Percentiles rank a stretch among this genome's conserved stretches.
phyloP scores from a whole-genome alignment of 805 yeast genomes.

The Schwanniomyces occidentalis region DNA sequence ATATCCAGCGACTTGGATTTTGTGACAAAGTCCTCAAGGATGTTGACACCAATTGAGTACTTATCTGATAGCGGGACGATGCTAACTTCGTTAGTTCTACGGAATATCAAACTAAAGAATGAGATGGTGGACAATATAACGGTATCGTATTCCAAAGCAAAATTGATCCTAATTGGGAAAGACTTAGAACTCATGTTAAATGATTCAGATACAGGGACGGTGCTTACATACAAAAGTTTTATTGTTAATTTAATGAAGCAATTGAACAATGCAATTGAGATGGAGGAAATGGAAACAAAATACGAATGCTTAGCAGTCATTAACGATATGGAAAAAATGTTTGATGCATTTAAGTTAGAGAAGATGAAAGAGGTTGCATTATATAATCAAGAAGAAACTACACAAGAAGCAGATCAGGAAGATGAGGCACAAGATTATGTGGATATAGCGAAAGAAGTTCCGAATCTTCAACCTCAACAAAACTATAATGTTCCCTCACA shows the following conservation, averaged over 20 bases:
- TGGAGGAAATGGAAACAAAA: conserved; percentile 56
- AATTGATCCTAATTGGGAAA: conserved; percentile 61
- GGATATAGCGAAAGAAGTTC: too few relatives aligned
- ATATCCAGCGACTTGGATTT: conserved; percentile 49
- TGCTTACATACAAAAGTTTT: conserved; percentile 53
- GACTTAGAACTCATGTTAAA: conserved; percentile 53
- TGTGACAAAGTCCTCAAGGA: conserved; percentile 43
- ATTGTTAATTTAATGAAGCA: conserved; percentile 60
- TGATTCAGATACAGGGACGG: conserved; percentile 27
- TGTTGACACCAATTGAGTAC: conserved; percentile 45
- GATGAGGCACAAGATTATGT: too few relatives aligned
- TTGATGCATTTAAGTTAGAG: conserved; percentile 50
- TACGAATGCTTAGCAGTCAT: conserved; percentile 69
- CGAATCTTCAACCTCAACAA: too few relatives aligned
- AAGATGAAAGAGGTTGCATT: conserved; percentile 21
- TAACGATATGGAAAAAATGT: conserved; percentile 73
- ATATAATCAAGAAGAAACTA: conserved; percentile 3
- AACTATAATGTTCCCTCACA: too few relatives aligned
- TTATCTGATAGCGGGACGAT: conserved; percentile 55
- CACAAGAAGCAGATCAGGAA: too few relatives aligned
- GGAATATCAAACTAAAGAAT: conserved; percentile 51
- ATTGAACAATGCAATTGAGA: conserved; percentile 52
- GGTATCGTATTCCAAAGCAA: conserved; percentile 64
- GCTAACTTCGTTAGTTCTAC: conserved; percentile 43
- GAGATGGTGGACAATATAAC: conserved; percentile 53